A percentile compares a stretch with the other conserved stretches of the same genome.
phyloP scores from a whole-genome alignment of 2,329 filamentous ascomycete species.

The Pyrenophora graminea region DNA sequence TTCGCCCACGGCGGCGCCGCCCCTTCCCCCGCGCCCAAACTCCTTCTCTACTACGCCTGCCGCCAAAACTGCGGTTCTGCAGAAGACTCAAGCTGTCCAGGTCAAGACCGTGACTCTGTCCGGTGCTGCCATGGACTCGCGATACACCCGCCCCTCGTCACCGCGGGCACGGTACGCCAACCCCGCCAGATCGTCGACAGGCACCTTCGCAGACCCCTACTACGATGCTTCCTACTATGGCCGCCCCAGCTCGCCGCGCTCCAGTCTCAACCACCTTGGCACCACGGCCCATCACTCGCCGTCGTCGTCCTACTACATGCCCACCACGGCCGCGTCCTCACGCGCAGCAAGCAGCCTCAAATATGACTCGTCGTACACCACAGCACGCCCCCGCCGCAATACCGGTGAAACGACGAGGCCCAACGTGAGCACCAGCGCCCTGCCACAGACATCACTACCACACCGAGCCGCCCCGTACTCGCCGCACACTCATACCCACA shows the following conservation, averaged over 20 bases:
- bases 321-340: conserved; percentile 33
- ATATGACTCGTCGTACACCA: conserved; percentile 48
- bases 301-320: conserved; percentile 25
- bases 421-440: conserved; percentile 41
- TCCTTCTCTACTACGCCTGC: conserved; percentile 27
- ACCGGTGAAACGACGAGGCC: conserved; percentile 47
- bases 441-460: conserved; percentile 32
- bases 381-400: conserved; percentile 51
- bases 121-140: conserved; percentile 39
- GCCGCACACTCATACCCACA: conserved; percentile 25
- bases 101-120: conserved; percentile 27
- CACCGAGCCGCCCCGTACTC: conserved; percentile 35
- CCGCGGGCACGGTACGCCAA: conserved; percentile 39
- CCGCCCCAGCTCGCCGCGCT: conserved; percentile 40
- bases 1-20: conserved; percentile 23
- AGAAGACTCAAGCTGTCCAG: conserved; percentile 25
- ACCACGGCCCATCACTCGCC: conserved; percentile 29
- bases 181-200: conserved; percentile 44
- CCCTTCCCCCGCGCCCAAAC: conserved; percentile 33
- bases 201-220: conserved; percentile 43
- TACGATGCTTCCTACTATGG: conserved; percentile 38
- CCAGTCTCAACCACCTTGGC: conserved; percentile 40
- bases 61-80: conserved; percentile 22
- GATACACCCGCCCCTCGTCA: conserved; percentile 42
- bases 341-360: conserved; percentile 34